Percentiles rank a stretch among this genome's conserved stretches.
phyloP scores from a whole-genome alignment of 345 rosid species.

The Clausena lansium region DNA sequence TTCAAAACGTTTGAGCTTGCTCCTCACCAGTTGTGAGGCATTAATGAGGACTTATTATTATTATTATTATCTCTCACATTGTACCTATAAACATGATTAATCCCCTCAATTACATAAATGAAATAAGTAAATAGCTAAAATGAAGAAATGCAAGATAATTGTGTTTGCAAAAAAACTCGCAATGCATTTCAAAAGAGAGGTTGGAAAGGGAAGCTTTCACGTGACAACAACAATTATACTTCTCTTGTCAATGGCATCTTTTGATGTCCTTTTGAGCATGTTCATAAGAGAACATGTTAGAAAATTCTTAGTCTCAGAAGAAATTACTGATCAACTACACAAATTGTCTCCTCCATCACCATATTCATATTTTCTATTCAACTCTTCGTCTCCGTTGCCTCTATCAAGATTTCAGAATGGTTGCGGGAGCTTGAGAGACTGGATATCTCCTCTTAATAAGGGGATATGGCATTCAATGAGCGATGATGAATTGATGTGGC shows the following conservation, averaged over 20 bases:
- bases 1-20: constrained; percentile 11
- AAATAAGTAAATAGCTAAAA: not conserved
- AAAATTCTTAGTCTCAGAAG: constrained; percentile 22
- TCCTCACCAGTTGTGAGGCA: not conserved
- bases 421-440: not conserved
- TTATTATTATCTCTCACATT: not conserved
- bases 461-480: constrained; percentile 32
- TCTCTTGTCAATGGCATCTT: constrained; percentile 22
- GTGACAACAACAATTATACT: constrained; percentile 9
- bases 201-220: constrained; percentile 13
- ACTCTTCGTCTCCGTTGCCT: not conserved
- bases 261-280: constrained; percentile 22
- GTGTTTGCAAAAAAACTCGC: constrained; percentile 19
- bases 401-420: not conserved
- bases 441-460: not conserved
- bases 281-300: constrained; percentile 14
- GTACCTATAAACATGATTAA: not conserved
- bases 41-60: not conserved
- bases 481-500: constrained; percentile 35
- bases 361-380: not conserved
- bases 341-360: constrained; percentile 2
- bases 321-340: constrained; percentile 1
- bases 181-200: constrained; percentile 12
- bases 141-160: constrained; percentile 19
- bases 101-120: not conserved